phyloP scores from a whole-genome alignment of 768 basidiomycete genomes.

The Amanita phalloides region DNA sequence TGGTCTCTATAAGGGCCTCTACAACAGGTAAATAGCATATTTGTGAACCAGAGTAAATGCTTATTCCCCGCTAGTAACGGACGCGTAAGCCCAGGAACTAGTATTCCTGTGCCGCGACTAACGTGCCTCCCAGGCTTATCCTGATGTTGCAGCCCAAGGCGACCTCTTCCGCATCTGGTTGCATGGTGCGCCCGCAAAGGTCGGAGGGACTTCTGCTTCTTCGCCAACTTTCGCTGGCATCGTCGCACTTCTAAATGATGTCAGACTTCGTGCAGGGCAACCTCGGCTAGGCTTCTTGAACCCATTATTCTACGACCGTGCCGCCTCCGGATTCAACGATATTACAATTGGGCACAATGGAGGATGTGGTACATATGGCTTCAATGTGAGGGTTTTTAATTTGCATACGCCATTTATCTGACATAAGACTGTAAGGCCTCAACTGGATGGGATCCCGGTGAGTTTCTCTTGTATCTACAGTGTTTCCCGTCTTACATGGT shows the following conservation, averaged over 20 bases:
- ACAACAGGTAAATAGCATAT: slow-evolving; percentile 23
- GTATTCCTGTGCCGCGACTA: background rate
- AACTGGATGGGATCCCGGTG: slow-evolving; percentile 50
- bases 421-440: slow-evolving; percentile 23
- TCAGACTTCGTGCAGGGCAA: slow-evolving; percentile 30
- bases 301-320: slow-evolving; percentile 27
- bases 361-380: slow-evolving; percentile 54
- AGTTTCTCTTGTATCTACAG: slow-evolving; percentile 9
- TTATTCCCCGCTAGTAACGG: background rate
- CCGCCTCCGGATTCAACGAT: slow-evolving; percentile 36
- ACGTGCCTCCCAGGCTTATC: slow-evolving; percentile 31
- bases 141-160: slow-evolving; percentile 59
- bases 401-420: background rate
- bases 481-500: background rate
- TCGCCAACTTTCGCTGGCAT: slow-evolving; percentile 56
- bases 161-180: slow-evolving; percentile 37
- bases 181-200: slow-evolving; percentile 22
- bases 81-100: slow-evolving; percentile 21
- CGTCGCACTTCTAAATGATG: slow-evolving; percentile 57
- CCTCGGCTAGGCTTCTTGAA: slow-evolving; percentile 57
- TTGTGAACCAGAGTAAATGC: background rate
- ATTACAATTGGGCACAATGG: slow-evolving; percentile 46
- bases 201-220: slow-evolving; percentile 58
- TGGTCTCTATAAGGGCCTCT: slow-evolving; percentile 46
- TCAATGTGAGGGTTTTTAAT: slow-evolving; percentile 34